These are phyloP conservation scores for Jacaranda copaia DNA, from an alignment of 257 asterid genomes.

Conservation along the genomic window DNA sequence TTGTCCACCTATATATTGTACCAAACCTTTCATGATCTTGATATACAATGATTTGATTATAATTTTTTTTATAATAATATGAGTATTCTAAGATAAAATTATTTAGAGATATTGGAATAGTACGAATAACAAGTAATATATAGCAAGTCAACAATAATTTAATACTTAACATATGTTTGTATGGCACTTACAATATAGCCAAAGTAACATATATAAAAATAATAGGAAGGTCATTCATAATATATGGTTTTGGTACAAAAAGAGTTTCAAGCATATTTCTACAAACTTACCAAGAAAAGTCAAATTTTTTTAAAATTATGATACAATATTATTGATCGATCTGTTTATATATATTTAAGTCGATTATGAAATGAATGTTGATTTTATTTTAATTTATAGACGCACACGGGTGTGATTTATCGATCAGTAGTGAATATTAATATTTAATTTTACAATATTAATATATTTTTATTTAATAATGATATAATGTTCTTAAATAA, in stretches of 20 bases:
- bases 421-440: too few species aligned
- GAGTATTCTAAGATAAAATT: too few species aligned
- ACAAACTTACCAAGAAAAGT: conserved; percentile 3
- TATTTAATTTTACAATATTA: too few species aligned
- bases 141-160: background rate
- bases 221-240: background rate
- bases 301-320: background rate
- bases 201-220: background rate
- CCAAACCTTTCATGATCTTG: conserved; percentile 38
- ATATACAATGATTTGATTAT: too few species aligned
- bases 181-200: background rate
- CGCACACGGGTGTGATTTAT: too few species aligned
- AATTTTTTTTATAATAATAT: too few species aligned
- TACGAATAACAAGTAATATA: background rate
- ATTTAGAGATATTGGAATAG: background rate
- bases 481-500: too few species aligned
- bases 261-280: background rate
- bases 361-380: too few species aligned
- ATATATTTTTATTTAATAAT: too few species aligned
- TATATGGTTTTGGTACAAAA: background rate
- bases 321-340: too few species aligned
- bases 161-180: background rate
- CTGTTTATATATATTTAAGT: too few species aligned
- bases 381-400: too few species aligned
- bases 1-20: conserved; percentile 20